Evolutionary conservation across 768 basidiomycete genomes (phyloP).

Genomic region (Mycena rosella): DNA sequence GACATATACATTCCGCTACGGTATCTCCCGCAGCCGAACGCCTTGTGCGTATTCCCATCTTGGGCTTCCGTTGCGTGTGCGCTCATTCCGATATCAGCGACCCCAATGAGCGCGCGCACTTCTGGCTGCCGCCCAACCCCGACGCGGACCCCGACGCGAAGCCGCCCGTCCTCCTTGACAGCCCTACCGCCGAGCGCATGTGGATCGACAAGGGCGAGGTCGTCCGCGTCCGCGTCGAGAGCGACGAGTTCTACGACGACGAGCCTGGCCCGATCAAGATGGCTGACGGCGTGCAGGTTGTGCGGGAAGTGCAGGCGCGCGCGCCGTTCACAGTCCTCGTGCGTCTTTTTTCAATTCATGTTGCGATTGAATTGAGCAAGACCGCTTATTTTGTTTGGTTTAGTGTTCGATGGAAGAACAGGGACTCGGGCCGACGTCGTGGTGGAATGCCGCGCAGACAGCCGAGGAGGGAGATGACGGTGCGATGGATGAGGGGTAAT

Average conservation of each 20-base stretch:
- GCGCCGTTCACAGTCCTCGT: conserved; percentile 82
- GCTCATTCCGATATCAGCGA: conserved; percentile 66
- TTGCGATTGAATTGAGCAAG: too few relatives aligned
- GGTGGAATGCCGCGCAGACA: conserved; percentile 75
- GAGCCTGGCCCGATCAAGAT: conserved; percentile 88
- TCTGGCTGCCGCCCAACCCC: conserved; percentile 79
- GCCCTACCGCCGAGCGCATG: conserved; percentile 74
- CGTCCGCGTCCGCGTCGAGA: conserved; percentile 82
- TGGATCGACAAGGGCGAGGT: conserved; percentile 85
- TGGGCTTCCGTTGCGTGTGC: background rate
- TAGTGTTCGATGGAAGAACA: conserved; percentile 89
- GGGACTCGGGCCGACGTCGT: conserved; percentile 79
- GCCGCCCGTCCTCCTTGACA: conserved; percentile 76
- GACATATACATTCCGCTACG: conserved; percentile 88
- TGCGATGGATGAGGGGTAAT: conserved; percentile 58
- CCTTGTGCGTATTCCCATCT: conserved; percentile 71
- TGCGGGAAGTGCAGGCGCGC: conserved; percentile 59
- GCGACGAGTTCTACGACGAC: conserved; percentile 87
- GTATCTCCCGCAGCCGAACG: conserved; percentile 84
- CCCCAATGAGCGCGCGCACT: conserved; percentile 84
- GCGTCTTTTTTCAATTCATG: too few relatives aligned
- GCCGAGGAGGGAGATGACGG: conserved; percentile 49
- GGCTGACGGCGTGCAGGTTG: conserved; percentile 72
- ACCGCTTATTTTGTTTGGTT: background rate
- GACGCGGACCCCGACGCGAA: conserved; percentile 54